These are phyloP conservation scores for Pinus tabuliformis DNA, from an alignment of 75 land plant species.

Conservation along the genomic window DNA sequence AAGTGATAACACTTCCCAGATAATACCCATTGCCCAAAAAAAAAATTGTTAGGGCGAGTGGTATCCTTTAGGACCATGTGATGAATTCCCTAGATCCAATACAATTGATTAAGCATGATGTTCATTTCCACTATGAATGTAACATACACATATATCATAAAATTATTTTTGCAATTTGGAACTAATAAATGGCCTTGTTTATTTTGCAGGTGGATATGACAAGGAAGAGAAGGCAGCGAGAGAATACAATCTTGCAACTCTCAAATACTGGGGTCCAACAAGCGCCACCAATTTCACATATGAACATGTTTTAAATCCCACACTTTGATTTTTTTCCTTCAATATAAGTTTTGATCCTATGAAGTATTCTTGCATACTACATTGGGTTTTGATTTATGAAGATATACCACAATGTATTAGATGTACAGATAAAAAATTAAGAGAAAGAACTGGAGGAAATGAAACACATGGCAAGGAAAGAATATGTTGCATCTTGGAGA, in stretches of 20 bases:
- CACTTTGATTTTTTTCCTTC: background rate
- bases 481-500: constrained; percentile 86
- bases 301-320: background rate
- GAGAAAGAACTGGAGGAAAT: too few relatives aligned
- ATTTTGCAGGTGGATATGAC: constrained; percentile 76
- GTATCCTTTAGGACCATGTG: too few relatives aligned
- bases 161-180: background rate
- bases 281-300: constrained; percentile 87
- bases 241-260: constrained; percentile 94
- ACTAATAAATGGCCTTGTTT: background rate
- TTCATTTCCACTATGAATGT: too few relatives aligned
- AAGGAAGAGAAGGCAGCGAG: constrained; percentile 97
- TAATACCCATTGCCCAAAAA: too few relatives aligned
- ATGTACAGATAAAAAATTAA: background rate
- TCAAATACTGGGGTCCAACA: too few relatives aligned
- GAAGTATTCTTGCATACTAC: constrained; percentile 49
- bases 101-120: too few relatives aligned
- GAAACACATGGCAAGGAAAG: constrained; percentile 52
- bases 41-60: too few relatives aligned
- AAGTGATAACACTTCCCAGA: too few relatives aligned
- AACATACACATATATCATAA: too few relatives aligned
- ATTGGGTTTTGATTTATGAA: too few relatives aligned
- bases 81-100: too few relatives aligned
- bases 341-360: constrained; percentile 20
- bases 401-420: constrained; percentile 50